A percentile compares a stretch with the other conserved stretches of the same genome.
Evolutionary conservation across 768 basidiomycete genomes (phyloP).

Genomic region (Psilocybe cubensis): DNA sequence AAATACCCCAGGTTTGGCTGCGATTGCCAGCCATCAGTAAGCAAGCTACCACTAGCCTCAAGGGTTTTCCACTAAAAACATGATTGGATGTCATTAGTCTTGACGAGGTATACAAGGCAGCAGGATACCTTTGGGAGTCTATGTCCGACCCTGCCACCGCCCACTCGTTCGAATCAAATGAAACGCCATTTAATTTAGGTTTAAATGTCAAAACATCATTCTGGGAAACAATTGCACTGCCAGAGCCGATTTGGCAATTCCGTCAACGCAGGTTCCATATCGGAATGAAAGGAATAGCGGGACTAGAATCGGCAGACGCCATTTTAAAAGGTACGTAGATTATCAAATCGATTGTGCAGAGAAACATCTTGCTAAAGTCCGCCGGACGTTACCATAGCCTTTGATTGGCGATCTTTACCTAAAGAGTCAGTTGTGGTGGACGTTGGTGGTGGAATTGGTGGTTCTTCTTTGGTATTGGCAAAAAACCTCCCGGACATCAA

Average conservation of each 20-base stretch:
- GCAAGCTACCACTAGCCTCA: neutral
- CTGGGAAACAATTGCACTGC: conserved; percentile 25
- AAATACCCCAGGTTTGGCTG: conserved; percentile 28
- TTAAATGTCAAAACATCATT: conserved; percentile 18
- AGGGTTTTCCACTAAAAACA: neutral
- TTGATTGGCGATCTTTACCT: conserved; percentile 58
- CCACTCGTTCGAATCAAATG: conserved; percentile 19
- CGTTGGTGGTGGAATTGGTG: conserved; percentile 73
- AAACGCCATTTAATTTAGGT: conserved; percentile 21
- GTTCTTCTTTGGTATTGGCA: conserved; percentile 36
- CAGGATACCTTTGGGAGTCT: conserved; percentile 30
- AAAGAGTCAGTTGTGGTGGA: conserved; percentile 60
- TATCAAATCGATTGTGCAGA: neutral
- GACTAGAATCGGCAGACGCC: conserved; percentile 19
- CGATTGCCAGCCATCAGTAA: conserved; percentile 28
- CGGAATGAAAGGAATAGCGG: conserved; percentile 25
- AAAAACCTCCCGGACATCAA: conserved; percentile 40
- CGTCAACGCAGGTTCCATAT: conserved; percentile 30
- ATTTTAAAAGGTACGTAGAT: conserved; percentile 20
- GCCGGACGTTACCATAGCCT: conserved; percentile 40
- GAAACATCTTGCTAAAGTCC: neutral
- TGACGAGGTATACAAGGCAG: conserved; percentile 26
- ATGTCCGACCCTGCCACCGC: conserved; percentile 24
- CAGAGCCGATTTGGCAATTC: conserved; percentile 25
- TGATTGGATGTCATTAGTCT: conserved; percentile 15